Evolutionary conservation across 345 rosid species (phyloP).

Genomic region (Acer saccharum): DNA sequence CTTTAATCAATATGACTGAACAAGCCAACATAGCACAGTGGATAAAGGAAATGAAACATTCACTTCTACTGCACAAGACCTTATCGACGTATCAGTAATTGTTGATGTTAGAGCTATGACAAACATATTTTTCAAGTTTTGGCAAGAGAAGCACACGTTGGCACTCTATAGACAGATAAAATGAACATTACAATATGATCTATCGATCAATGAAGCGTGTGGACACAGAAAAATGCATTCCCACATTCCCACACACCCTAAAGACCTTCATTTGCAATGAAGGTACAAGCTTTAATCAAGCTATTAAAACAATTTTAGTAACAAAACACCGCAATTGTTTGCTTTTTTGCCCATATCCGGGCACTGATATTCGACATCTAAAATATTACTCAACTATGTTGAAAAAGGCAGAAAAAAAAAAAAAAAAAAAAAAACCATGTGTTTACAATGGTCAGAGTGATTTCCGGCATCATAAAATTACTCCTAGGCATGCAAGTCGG

Average conservation of each 20-base stretch:
- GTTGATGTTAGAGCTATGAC: too few species aligned
- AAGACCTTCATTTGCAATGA: neutral
- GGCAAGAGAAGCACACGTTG: too few species aligned
- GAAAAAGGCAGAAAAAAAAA: neutral
- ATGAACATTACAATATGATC: neutral
- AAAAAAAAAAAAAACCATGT: neutral
- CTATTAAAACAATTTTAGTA: too few species aligned
- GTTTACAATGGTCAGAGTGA: neutral
- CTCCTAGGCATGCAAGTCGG: neutral
- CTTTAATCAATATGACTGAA: too few species aligned
- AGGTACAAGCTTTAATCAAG: neutral
- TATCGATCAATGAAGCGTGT: too few species aligned
- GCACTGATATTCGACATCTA: neutral
- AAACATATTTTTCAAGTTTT: too few species aligned
- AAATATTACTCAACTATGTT: neutral
- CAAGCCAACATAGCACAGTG: too few species aligned
- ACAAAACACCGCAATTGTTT: neutral
- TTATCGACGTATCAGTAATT: too few species aligned
- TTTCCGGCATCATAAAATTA: neutral
- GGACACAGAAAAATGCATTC: neutral
- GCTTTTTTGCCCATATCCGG: neutral
- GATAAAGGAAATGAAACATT: too few species aligned
- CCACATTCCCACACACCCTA: too few species aligned
- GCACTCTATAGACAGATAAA: neutral
- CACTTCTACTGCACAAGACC: too few species aligned